Evolutionary conservation across 768 basidiomycete genomes (phyloP).

Genomic region (Mycena metata): DNA sequence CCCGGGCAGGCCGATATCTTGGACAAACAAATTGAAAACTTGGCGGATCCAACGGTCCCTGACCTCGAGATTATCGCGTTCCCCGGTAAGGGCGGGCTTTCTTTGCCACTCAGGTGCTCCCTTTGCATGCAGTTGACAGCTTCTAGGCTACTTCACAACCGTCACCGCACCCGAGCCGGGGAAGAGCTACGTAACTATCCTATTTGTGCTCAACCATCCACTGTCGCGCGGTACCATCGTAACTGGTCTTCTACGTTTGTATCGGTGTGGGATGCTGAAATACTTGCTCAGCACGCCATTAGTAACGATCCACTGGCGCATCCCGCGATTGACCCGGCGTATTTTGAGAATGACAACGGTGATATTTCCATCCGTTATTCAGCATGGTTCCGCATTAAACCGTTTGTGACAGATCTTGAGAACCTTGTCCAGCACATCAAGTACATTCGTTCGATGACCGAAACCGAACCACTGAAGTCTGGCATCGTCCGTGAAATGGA

Average conservation of each 20-base stretch:
- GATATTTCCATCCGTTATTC: no score
- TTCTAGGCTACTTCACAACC: no score
- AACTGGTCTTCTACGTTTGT: no score
- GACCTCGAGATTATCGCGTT: conserved; percentile 43
- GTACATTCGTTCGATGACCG: conserved; percentile 24
- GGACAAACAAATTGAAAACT: conserved; percentile 1
- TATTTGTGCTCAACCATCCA: no score
- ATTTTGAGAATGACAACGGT: conserved; percentile 59
- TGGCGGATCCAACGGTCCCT: conserved; percentile 34
- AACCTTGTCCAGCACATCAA: conserved; percentile 11
- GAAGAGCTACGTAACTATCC: no score
- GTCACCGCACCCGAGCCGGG: no score
- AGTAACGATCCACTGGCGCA: conserved; percentile 50
- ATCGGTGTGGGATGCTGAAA: no score
- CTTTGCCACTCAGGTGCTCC: no score
- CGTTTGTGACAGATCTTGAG: not conserved
- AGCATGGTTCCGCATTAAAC: no score
- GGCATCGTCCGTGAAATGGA: conserved; percentile 29
- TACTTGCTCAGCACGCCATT: conserved; percentile 43
- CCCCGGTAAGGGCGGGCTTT: conserved; percentile 36
- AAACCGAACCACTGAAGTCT: conserved; percentile 20
- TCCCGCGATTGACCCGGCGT: conserved; percentile 57
- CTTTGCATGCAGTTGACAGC: no score
- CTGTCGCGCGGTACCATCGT: no score
- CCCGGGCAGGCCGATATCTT: conserved; percentile 39